Percentiles rank a stretch among this genome's conserved stretches.
phyloP scores from a whole-genome alignment of 169 alveolate species.

The Plasmodium inui region DNA sequence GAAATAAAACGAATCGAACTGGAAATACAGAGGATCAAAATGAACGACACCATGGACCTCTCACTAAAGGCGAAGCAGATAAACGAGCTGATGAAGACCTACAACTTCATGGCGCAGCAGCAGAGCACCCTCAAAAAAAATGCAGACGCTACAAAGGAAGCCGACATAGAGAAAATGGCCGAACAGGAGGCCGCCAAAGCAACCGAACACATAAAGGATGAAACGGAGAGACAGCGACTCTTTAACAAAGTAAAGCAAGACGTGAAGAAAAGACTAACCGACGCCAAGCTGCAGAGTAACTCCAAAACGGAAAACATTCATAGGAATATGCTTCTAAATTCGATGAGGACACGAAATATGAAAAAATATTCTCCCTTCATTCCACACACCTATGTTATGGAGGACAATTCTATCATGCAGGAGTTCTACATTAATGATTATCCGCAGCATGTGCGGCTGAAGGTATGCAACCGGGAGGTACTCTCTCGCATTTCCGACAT shows the following conservation, averaged over 20 bases:
- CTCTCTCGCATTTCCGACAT: constrained; percentile 86
- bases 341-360: constrained; percentile 35
- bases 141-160: background rate
- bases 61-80: constrained; percentile 46
- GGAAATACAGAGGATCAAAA: constrained; percentile 57
- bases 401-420: constrained; percentile 88
- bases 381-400: constrained; percentile 77
- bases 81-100: constrained; percentile 37
- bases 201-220: constrained; percentile 42
- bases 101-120: constrained; percentile 24
- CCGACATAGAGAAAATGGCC: constrained; percentile 45
- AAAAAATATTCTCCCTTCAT: constrained; percentile 53
- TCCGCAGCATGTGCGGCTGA: constrained; percentile 91
- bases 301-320: constrained; percentile 42
- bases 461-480: constrained; percentile 90
- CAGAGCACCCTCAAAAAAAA: constrained; percentile 6
- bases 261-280: constrained; percentile 22
- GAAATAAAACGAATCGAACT: constrained; percentile 32
- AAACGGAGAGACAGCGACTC: constrained; percentile 45
- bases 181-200: constrained; percentile 46
- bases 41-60: constrained; percentile 64
- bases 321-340: constrained; percentile 40
- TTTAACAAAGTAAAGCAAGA: constrained; percentile 72
- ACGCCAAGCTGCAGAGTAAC: constrained; percentile 15
- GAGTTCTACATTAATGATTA: constrained; percentile 92